phyloP scores from a whole-genome alignment of 148 eudicot genomes.

The Vaccinium myrtillus region DNA sequence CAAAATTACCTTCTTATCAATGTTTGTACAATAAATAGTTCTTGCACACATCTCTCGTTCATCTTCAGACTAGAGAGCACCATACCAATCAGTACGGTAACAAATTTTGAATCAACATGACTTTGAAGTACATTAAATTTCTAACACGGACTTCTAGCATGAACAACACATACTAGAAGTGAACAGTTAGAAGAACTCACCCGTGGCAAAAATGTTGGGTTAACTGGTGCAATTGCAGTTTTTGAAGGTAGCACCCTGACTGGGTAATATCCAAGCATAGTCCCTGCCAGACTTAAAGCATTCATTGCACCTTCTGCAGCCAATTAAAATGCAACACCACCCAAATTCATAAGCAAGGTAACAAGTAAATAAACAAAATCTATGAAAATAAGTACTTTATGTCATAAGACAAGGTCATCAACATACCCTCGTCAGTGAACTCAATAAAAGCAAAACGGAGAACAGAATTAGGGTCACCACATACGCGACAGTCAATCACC shows the following conservation, averaged over 20 bases:
- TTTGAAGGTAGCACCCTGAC: slow-evolving; percentile 76
- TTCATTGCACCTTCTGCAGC: slow-evolving; percentile 66
- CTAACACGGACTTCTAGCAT: neutral
- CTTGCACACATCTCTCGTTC: slow-evolving; percentile 90
- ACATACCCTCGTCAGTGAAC: slow-evolving; percentile 72
- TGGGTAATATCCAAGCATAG: slow-evolving; percentile 77
- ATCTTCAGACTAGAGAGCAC: slow-evolving; percentile 61
- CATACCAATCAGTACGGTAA: slow-evolving; percentile 17
- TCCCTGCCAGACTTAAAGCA: slow-evolving; percentile 67
- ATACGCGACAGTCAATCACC: slow-evolving; percentile 87
- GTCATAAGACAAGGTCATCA: neutral
- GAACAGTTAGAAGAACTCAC: slow-evolving; percentile 29
- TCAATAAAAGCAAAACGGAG: slow-evolving; percentile 85
- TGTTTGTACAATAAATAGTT: slow-evolving; percentile 79
- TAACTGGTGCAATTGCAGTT: slow-evolving; percentile 85
- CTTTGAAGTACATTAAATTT: neutral
- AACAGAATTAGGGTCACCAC: slow-evolving; percentile 77
- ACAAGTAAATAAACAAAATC: neutral
- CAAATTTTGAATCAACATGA: slow-evolving; percentile 11
- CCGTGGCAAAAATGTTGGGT: slow-evolving; percentile 75
- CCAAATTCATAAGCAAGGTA: slow-evolving; percentile 11
- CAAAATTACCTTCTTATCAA: slow-evolving; percentile 64
- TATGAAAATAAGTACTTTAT: no score
- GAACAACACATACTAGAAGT: neutral
- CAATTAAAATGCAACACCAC: neutral